These are phyloP conservation scores for Phytophthora brassicae DNA, from an alignment of 352 stramenopile genomes.

Conservation along the genomic window DNA sequence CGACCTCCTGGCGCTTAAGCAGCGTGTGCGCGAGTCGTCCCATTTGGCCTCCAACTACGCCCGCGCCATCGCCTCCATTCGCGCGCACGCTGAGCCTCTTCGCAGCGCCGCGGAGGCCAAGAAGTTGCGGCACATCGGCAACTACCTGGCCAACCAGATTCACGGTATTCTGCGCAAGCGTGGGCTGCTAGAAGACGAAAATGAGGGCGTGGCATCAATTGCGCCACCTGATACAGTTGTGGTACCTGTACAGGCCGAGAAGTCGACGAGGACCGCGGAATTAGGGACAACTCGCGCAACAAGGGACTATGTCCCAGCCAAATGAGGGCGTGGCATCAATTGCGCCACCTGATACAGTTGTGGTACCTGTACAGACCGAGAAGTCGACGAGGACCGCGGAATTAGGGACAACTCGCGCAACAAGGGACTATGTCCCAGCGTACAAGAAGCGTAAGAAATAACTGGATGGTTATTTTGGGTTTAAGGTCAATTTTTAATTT, in stretches of 20 bases:
- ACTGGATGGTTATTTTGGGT: neutral
- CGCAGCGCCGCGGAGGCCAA: constrained; percentile 61
- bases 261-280: constrained; percentile 4
- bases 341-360: neutral
- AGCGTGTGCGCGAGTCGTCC: constrained; percentile 60
- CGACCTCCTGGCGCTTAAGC: constrained; percentile 61
- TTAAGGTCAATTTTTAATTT: neutral
- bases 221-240: neutral
- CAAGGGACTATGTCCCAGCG: constrained; percentile 33
- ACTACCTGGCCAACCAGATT: constrained; percentile 88
- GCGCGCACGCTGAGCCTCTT: constrained; percentile 45
- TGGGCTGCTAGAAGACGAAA: constrained; percentile 12
- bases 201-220: neutral
- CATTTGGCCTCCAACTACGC: constrained; percentile 66
- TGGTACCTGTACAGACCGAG: constrained; percentile 6
- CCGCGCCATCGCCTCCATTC: constrained; percentile 74
- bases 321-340: neutral
- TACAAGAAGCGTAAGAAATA: constrained; percentile 56
- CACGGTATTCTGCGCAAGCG: constrained; percentile 69
- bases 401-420: neutral
- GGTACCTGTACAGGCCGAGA: constrained; percentile 3
- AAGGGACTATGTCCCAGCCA: constrained; percentile 48
- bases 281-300: neutral
- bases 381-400: constrained; percentile 3
- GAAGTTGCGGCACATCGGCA: constrained; percentile 72